A percentile compares a stretch with the other conserved stretches of the same genome.
Evolutionary conservation across 139 green algal genomes (phyloP).

Genomic region (Tetraselmis chui): DNA sequence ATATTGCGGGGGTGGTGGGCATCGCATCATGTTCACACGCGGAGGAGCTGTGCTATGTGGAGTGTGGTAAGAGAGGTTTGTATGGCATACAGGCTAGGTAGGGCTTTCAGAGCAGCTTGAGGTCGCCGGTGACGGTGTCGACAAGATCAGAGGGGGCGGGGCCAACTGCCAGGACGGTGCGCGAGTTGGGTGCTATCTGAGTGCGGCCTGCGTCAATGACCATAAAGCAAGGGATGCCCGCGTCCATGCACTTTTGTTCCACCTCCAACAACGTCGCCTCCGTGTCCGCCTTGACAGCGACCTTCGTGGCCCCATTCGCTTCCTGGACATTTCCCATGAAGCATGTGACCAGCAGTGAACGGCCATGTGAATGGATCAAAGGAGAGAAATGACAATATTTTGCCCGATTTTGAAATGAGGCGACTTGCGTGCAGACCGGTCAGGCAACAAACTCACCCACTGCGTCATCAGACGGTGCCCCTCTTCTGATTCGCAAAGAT

Average conservation of each 20-base stretch:
- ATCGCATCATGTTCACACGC: too few species aligned
- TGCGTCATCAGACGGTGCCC: conserved; percentile 32
- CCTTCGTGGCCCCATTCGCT: conserved; percentile 26
- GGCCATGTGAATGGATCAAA: too few species aligned
- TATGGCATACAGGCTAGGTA: too few species aligned
- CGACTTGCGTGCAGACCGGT: too few species aligned
- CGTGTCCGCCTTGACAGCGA: conserved; percentile 23
- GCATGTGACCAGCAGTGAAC: too few species aligned
- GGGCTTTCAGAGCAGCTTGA: conserved; percentile 69
- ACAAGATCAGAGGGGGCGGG: conserved; percentile 51
- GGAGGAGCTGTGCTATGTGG: too few species aligned
- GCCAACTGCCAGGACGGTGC: conserved; percentile 77
- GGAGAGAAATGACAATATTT: too few species aligned
- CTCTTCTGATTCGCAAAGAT: conserved; percentile 15
- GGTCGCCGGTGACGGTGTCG: conserved; percentile 61
- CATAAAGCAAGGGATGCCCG: conserved; percentile 31
- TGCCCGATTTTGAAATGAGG: too few species aligned
- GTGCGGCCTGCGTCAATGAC: conserved; percentile 76
- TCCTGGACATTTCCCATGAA: too few species aligned
- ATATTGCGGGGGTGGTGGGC: too few species aligned
- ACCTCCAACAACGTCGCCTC: conserved; percentile 19
- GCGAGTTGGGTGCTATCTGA: conserved; percentile 69
- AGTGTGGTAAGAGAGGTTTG: too few species aligned
- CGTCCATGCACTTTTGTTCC: conserved; percentile 6
- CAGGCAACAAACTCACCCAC: conserved; percentile 65